phyloP scores from a whole-genome alignment of 108 stramenopile species.

The Cylindrotheca closterium region DNA sequence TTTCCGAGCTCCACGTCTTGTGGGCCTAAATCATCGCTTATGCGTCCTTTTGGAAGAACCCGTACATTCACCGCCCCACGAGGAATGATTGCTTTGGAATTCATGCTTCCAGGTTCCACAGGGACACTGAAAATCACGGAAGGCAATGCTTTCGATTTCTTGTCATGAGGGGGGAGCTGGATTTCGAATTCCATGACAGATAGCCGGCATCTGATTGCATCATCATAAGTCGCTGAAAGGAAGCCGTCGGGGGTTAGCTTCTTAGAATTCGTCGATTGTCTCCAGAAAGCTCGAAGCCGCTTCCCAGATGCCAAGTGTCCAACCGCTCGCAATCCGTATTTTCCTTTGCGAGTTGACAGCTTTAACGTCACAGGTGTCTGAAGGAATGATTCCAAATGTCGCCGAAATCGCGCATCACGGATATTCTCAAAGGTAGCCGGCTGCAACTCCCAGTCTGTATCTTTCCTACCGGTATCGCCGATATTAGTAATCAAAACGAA shows the following conservation, averaged over 20 bases:
- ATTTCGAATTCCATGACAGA: constrained; percentile 41
- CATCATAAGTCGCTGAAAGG: constrained; percentile 39
- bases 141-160: constrained; percentile 36
- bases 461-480: too few relatives aligned
- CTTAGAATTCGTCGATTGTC: constrained; percentile 8
- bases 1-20: constrained; percentile 42
- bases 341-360: constrained; percentile 26
- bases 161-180: constrained; percentile 26
- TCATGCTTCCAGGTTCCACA: constrained; percentile 55
- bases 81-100: constrained; percentile 62
- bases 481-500: too few relatives aligned
- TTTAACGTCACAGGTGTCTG: constrained; percentile 32
- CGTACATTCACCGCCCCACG: constrained; percentile 55
- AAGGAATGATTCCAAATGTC: constrained; percentile 21
- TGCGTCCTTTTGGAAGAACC: constrained; percentile 57
- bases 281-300: constrained; percentile 47
- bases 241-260: constrained; percentile 15
- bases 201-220: constrained; percentile 40
- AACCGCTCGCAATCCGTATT: constrained; percentile 36
- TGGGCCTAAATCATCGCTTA: constrained; percentile 17
- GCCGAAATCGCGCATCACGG: constrained; percentile 21
- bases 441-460: constrained; percentile 39
- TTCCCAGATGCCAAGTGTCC: constrained; percentile 29
- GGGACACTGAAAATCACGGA: constrained; percentile 64
- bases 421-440: constrained; percentile 18